Percentiles rank a stretch among this genome's conserved stretches.
Conservation (phyloP, 2,329 filamentous ascomycete genomes). For the Triangularia setosa region DNA sequence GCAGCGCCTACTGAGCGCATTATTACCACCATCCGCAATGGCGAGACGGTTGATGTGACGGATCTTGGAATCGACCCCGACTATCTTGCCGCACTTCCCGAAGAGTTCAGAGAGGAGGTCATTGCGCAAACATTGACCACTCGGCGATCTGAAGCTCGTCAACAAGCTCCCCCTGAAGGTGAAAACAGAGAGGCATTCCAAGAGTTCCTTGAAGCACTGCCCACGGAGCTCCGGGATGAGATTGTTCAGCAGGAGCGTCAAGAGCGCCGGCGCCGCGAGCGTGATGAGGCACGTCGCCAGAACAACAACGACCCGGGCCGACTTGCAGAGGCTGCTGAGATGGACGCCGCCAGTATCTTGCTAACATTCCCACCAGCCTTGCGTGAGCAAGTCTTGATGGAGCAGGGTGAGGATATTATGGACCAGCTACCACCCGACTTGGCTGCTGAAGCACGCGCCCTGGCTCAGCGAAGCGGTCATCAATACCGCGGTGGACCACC, state of each 20-base stretch:
- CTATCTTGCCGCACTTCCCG: slow-evolving; percentile 93
- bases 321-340: slow-evolving; percentile 54
- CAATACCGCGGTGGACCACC: slow-evolving; percentile 25
- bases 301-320: slow-evolving; percentile 53
- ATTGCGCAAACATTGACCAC: slow-evolving; percentile 86
- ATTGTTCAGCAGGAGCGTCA: slow-evolving; percentile 85
- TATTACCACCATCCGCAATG: slow-evolving; percentile 72
- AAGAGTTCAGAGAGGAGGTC: slow-evolving; percentile 93
- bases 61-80: slow-evolving; percentile 90
- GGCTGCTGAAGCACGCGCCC: slow-evolving; percentile 76
- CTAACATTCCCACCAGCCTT: slow-evolving; percentile 82
- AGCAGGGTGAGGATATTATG: slow-evolving; percentile 85
- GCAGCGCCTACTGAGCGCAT: slow-evolving; percentile 55
- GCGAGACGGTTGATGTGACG: slow-evolving; percentile 87
- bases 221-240: slow-evolving; percentile 83
- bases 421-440: slow-evolving; percentile 80
- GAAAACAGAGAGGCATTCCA: slow-evolving; percentile 82
- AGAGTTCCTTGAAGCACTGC: slow-evolving; percentile 90
- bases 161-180: slow-evolving; percentile 63
- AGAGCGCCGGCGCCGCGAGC: slow-evolving; percentile 82
- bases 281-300: slow-evolving; percentile 68
- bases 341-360: slow-evolving; percentile 90
- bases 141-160: slow-evolving; percentile 70
- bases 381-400: slow-evolving; percentile 81
- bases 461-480: slow-evolving; percentile 43